These are phyloP conservation scores for Daldinia bambusicola DNA, from an alignment of 495 filamentous ascomycete genomes.

Conservation along the genomic window DNA sequence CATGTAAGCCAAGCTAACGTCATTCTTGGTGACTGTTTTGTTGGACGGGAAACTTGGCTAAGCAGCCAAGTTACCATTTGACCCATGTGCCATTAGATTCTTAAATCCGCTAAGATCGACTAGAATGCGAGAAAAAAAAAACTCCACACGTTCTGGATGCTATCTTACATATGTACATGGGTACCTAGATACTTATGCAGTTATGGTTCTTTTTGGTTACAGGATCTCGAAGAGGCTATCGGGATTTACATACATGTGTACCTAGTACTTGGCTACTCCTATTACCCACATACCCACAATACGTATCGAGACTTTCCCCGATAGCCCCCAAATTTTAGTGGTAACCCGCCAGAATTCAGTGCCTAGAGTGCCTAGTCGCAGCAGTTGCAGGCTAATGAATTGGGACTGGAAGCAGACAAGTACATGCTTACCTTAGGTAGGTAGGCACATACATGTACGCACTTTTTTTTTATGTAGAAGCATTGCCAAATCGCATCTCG, in stretches of 20 bases:
- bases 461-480: slow-evolving; percentile 4
- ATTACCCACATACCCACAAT: slow-evolving; percentile 8
- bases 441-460: background rate
- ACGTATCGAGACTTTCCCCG: slow-evolving; percentile 1
- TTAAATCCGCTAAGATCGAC: slow-evolving; percentile 35
- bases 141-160: slow-evolving; percentile 13
- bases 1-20: slow-evolving; percentile 37
- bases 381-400: slow-evolving; percentile 10
- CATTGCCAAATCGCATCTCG: slow-evolving; percentile 44
- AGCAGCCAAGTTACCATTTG: slow-evolving; percentile 8
- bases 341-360: slow-evolving; percentile 14
- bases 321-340: slow-evolving; percentile 30
- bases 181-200: slow-evolving; percentile 2
- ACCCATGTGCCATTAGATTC: slow-evolving; percentile 22
- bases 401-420: background rate
- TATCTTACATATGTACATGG: slow-evolving; percentile 13
- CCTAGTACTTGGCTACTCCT: slow-evolving; percentile 16
- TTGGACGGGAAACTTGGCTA: slow-evolving; percentile 23
- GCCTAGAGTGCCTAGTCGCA: background rate
- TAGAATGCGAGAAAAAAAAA: slow-evolving; percentile 1
- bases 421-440: too few relatives aligned
- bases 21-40: slow-evolving; percentile 31
- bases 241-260: slow-evolving; percentile 7
- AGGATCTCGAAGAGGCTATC: slow-evolving; percentile 11
- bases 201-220: slow-evolving; percentile 4